Conservation (phyloP, 192 early-diverging fungal species). For the Mortierella hygrophila region DNA sequence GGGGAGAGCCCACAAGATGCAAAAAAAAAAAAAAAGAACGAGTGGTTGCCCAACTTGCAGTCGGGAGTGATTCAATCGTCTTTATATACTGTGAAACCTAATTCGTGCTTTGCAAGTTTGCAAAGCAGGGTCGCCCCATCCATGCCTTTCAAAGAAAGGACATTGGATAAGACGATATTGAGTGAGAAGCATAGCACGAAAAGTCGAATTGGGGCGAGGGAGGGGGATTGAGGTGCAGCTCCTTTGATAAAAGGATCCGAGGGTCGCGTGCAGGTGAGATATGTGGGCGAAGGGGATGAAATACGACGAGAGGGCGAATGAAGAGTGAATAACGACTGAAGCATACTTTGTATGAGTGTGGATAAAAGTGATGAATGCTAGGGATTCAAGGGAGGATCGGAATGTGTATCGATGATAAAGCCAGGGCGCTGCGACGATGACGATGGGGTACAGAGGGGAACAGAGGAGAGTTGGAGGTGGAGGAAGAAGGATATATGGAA, state of each 20-base stretch:
- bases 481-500: neutral
- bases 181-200: neutral
- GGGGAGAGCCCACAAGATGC: neutral
- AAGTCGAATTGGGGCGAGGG: neutral
- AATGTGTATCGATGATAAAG: neutral
- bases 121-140: neutral
- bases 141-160: neutral
- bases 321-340: neutral
- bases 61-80: neutral
- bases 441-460: neutral
- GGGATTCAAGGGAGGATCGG: slow-evolving; percentile 6
- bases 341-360: neutral
- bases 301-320: neutral
- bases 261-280: neutral
- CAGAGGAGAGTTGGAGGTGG: neutral
- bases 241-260: neutral
- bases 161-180: neutral
- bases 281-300: neutral
- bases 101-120: neutral
- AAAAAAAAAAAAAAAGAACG: neutral
- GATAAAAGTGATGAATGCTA: neutral
- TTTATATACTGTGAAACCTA: neutral
- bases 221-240: neutral
- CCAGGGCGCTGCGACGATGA: neutral
- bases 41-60: neutral